Percentiles rank a stretch among this genome's conserved stretches.
Evolutionary conservation across 768 basidiomycete species (phyloP).

Genomic region (Tephrocybe rancida): DNA sequence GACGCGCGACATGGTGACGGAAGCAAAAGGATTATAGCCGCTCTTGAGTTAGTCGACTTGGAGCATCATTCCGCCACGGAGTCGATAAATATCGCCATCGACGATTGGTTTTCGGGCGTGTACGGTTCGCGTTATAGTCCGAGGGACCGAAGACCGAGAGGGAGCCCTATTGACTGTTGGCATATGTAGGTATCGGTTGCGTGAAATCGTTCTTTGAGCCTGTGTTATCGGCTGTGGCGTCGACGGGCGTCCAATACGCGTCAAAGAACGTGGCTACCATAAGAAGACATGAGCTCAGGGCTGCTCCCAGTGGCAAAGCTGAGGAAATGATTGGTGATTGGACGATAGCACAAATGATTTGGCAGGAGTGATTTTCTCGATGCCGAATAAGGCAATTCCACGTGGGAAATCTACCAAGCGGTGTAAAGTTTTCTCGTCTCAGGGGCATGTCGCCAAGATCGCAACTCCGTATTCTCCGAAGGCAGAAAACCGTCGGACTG

Average conservation of each 20-base stretch:
- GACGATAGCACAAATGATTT: not conserved
- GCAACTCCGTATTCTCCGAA: conserved; percentile 13
- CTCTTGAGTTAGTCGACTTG: no score
- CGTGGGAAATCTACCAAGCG: conserved; percentile 2
- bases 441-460: no score
- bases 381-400: not conserved
- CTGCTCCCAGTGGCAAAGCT: not conserved
- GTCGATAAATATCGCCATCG: no score
- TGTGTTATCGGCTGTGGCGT: not conserved
- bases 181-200: no score
- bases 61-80: no score
- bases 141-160: no score
- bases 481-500: conserved; percentile 10
- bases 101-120: no score
- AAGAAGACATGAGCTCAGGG: not conserved
- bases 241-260: not conserved
- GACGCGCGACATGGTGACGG: no score
- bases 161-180: no score
- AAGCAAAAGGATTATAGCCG: no score
- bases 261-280: not conserved
- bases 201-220: not conserved
- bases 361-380: not conserved
- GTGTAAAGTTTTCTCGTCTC: not conserved
- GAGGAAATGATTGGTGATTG: not conserved
- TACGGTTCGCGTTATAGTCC: no score